phyloP scores from a whole-genome alignment of 305 asterid species.

The Fraxinus greggii region DNA sequence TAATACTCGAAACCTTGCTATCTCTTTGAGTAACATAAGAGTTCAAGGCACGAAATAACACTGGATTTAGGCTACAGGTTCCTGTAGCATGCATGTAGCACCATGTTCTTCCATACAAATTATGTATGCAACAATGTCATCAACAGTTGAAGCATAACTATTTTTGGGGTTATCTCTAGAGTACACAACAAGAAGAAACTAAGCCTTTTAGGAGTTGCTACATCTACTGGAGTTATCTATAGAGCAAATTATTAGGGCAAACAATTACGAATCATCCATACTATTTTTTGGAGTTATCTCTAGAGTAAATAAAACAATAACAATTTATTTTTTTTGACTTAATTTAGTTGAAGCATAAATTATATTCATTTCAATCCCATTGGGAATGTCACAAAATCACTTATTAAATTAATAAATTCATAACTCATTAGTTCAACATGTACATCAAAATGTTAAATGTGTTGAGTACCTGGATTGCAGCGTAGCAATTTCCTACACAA shows the following conservation, averaged over 20 bases:
- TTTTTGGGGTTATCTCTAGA: background rate
- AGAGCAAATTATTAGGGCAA: background rate
- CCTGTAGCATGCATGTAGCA: background rate
- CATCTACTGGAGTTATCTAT: background rate
- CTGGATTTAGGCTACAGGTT: background rate
- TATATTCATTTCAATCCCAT: background rate
- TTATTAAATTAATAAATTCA: background rate
- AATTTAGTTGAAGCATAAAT: background rate
- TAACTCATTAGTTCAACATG: background rate
- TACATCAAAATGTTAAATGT: background rate
- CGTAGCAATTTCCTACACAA: conserved; percentile 82
- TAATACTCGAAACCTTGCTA: background rate
- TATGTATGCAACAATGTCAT: background rate
- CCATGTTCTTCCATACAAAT: background rate
- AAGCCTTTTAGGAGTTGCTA: background rate
- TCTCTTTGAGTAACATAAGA: background rate
- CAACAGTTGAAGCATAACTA: background rate
- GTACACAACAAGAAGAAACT: background rate
- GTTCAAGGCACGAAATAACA: background rate
- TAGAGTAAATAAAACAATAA: too few species aligned
- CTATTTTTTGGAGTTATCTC: too few species aligned
- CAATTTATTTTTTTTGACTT: background rate
- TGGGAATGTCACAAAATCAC: background rate
- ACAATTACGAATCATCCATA: background rate
- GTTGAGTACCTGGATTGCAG: conserved; percentile 72